Conservation (phyloP, 345 rosid species). For the Aurinia saxatilis region DNA sequence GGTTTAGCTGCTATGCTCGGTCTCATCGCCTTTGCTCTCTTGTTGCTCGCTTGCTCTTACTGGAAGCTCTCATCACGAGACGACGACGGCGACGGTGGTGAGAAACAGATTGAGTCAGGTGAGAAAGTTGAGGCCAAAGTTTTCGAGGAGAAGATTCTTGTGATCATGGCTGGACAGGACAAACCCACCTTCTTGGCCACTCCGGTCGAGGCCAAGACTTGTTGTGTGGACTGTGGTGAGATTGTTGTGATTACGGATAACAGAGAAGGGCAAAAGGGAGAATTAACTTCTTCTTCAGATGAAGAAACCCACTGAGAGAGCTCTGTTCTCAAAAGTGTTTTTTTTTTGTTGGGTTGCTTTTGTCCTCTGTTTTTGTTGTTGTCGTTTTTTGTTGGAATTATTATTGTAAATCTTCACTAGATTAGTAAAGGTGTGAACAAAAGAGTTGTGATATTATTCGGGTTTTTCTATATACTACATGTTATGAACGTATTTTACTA, state of each 20-base stretch:
- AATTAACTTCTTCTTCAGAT: constrained; percentile 1
- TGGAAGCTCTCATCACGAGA: constrained; percentile 43
- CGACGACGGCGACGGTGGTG: constrained; percentile 29
- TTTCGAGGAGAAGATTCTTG: constrained; percentile 57
- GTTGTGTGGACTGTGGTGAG: neutral
- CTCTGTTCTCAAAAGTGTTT: constrained; percentile 4
- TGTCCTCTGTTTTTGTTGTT: constrained; percentile 10
- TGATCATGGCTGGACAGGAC: constrained; percentile 68
- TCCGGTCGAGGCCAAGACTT: constrained; percentile 33
- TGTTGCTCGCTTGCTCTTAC: constrained; percentile 72
- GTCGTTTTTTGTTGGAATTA: neutral
- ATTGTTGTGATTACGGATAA: neutral
- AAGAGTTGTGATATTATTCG: neutral
- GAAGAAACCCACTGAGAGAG: constrained; percentile 10
- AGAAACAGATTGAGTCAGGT: constrained; percentile 26
- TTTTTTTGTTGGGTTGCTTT: neutral
- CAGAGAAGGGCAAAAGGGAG: constrained; percentile 8
- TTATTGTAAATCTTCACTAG: constrained; percentile 3
- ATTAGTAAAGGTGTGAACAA: constrained; percentile 1
- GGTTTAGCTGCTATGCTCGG: constrained; percentile 77
- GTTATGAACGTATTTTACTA: neutral
- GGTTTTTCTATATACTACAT: neutral
- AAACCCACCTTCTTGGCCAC: constrained; percentile 71
- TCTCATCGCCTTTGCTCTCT: constrained; percentile 63
- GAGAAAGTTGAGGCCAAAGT: constrained; percentile 22